Evolutionary conservation across 768 basidiomycete species (phyloP), one percentile per base, ranked within the genome.

Genomic region (Boletus sp.): DNA sequence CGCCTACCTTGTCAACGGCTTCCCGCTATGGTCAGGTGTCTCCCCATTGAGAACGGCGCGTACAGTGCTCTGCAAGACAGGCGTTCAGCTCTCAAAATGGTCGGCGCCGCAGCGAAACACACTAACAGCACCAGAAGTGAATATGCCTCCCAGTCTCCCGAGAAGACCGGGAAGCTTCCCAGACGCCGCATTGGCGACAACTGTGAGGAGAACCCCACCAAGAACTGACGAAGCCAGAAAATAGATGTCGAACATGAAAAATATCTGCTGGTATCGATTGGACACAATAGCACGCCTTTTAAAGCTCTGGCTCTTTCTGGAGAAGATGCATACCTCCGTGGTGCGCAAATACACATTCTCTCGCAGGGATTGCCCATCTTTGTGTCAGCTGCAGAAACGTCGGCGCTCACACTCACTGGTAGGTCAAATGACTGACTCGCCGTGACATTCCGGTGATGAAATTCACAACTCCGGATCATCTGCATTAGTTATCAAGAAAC

Each of bases 1-100:
- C 17, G 10, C 19, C 11, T 33, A 64, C 62, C 62, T 56, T 10
- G 58, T 63, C 58, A 63, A 46, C 14, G 47, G 62, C 33, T 44
- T 57, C 35, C 62, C 58, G 19, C 47, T 34, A 17, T 43, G 43
- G 17, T 54, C 51, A 9, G 37, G 14, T 23, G 23, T n/a, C 11
- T 29, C 53, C 7, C 15, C 15, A 5, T 40, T 25, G 19, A 47
- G 41, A 34, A 49, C 13, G n/a, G 50, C 35, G 17, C 30, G 46
- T 38, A 63, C 13, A 3, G 40, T 45, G 5, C 35, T 39, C 60
- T 61, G 38, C 7, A 48, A 43, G 21, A 34, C 10, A 39, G 23
- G 3, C 2, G 13, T n/a, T 60, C 9, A 57, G 37, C n/a, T 3
- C 27, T 33, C n/a, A 47, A 45, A 14, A 56, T 5, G 3, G 4